A percentile compares a stretch with the other conserved stretches of the same genome.
Conservation (phyloP, 2,329 filamentous ascomycete species). For the Ophiostoma tasmaniense region DNA sequence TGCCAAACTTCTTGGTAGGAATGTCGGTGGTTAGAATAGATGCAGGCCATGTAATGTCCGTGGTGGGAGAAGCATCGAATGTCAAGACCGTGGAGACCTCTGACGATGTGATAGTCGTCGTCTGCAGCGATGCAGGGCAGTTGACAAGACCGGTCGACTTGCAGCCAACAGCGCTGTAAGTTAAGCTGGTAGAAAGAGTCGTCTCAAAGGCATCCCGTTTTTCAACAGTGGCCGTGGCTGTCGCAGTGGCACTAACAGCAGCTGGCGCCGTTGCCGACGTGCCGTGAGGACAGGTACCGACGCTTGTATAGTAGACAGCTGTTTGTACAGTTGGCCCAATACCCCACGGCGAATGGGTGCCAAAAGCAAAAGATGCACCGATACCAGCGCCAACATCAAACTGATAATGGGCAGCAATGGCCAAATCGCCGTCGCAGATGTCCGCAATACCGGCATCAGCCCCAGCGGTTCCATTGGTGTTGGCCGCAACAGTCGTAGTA, state of each 20-base stretch:
- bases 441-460: background rate
- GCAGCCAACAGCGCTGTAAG: constrained; percentile 39
- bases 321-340: background rate
- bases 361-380: background rate
- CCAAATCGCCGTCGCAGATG: background rate
- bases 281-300: background rate
- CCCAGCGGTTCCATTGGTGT: constrained; percentile 21
- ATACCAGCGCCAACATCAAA: constrained; percentile 20
- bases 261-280: background rate
- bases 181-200: constrained; percentile 33
- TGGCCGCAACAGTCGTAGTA: background rate
- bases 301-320: background rate
- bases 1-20: constrained; percentile 27
- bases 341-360: background rate
- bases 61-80: background rate
- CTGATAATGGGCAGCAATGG: background rate
- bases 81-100: constrained; percentile 32
- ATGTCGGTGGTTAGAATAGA: constrained; percentile 28
- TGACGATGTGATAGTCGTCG: constrained; percentile 29
- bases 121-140: constrained; percentile 44
- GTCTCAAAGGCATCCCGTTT: constrained; percentile 20
- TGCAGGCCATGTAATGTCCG: constrained; percentile 31
- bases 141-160: constrained; percentile 33
- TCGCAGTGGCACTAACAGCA: background rate
- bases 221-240: background rate